Base-by-base conservation (phyloP, 2,329 filamentous ascomycete genomes). In the Aspergillus cejpii region DNA sequence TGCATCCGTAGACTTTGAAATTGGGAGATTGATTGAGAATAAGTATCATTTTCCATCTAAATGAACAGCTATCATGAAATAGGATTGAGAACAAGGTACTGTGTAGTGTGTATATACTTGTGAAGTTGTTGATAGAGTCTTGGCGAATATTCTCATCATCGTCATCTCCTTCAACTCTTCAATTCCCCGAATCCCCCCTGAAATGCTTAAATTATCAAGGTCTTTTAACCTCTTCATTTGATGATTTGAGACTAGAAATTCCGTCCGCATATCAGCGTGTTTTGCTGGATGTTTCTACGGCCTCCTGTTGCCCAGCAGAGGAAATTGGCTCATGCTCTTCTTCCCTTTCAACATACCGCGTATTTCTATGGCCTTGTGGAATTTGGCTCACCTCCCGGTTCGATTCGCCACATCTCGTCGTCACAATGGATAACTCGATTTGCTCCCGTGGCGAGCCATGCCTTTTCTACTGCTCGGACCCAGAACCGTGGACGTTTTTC, bases 281-380 rank as follows among this genome's bases (percentile, higher is more conserved):
- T 28, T 43, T 50, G 52, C 62, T 64, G 63, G 47, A 67, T 67
- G 64, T 63, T 53, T 56, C 39, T 52, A 45, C 51, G 52, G 41
- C 47, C 45, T 47, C 45, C 51, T 42, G 37, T 45, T 41, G 51
- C 50, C 41, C 51, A 53, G 41, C 54, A 54, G 53, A 50, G 41
- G 49, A 58, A 42, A 44, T 48, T 52, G 33, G 43, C 41, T 49
- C 54, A 52, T 51, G 58, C 53, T 44, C 50, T 51, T 49, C 51
- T 51, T 46, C 50, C 49, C 49, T 43, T 53, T 45, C 59, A 57
- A 43, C 55, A 67, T 67, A 58, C 54, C 57, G 54, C 38, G 29
- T 41, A 46, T 58, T 54, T 44, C 53, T 53, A 49, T 55, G 49
- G 54, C 49, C 34, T 49, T 49, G 47, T 46, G 52, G 56, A 56